Conservation (phyloP, 257 asterid genomes). For the Leptodermis oblonga region DNA sequence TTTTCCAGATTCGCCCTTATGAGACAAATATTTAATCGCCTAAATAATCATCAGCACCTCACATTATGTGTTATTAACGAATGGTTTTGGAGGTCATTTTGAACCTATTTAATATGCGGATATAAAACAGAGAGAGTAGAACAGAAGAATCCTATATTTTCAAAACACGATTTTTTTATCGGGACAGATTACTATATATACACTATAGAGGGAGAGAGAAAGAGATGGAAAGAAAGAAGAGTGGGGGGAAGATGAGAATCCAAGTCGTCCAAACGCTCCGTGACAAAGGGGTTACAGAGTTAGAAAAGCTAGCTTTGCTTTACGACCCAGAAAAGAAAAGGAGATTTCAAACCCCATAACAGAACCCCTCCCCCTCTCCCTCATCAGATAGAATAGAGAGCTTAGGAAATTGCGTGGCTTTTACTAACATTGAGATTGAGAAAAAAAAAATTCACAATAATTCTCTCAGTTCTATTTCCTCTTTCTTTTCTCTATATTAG, state of each 20-base stretch:
- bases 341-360: slow-evolving; percentile 46
- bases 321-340: slow-evolving; percentile 74
- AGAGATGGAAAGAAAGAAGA: background rate
- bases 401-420: slow-evolving; percentile 56
- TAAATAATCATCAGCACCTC: no score
- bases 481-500: slow-evolving; percentile 43
- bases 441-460: no score
- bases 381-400: background rate
- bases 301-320: slow-evolving; percentile 69
- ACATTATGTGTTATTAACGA: no score
- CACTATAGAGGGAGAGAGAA: background rate
- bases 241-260: slow-evolving; percentile 55
- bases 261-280: slow-evolving; percentile 83
- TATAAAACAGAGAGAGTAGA: no score
- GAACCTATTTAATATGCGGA: no score
- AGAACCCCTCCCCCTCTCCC: background rate
- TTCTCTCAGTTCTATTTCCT: background rate
- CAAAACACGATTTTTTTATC: no score
- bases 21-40: no score
- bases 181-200: no score
- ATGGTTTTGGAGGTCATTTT: no score
- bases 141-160: no score
- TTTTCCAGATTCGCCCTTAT: no score
- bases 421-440: no score
- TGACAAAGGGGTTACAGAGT: slow-evolving; percentile 82